phyloP scores from a whole-genome alignment of 805 yeast species.

The Priceomyces castillae region DNA sequence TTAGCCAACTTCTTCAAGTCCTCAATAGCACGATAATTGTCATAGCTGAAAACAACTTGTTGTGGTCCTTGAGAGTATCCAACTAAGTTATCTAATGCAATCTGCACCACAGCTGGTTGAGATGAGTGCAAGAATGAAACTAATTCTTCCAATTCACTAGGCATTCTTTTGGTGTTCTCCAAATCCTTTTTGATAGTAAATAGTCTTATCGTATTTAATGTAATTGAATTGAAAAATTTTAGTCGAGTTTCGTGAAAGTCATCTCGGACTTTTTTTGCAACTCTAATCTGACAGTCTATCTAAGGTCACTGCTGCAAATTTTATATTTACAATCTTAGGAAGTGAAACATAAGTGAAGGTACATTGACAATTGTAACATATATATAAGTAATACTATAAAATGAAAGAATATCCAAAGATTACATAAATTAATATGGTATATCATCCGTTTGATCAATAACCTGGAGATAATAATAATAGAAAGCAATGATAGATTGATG shows the following conservation, averaged over 20 bases:
- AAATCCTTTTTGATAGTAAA: too few species aligned
- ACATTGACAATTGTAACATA: too few species aligned
- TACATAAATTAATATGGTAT: neutral
- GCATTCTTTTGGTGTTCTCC: constrained; percentile 25
- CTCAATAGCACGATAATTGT: constrained; percentile 65
- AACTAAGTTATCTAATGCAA: constrained; percentile 80
- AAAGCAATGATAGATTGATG: constrained; percentile 37
- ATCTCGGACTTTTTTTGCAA: neutral
- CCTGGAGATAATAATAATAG: constrained; percentile 37
- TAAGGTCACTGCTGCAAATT: too few species aligned
- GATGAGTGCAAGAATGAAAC: constrained; percentile 81
- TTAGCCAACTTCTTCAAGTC: constrained; percentile 64
- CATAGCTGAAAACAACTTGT: constrained; percentile 62
- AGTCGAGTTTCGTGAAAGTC: neutral
- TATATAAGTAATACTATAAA: too few species aligned
- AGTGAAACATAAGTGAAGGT: too few species aligned
- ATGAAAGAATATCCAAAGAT: constrained; percentile 2
- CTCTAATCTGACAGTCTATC: neutral
- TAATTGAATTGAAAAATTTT: neutral
- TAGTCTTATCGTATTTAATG: too few species aligned
- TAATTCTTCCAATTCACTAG: constrained; percentile 49
- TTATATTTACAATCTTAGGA: too few species aligned
- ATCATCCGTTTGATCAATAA: constrained; percentile 19
- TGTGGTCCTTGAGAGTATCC: constrained; percentile 76
- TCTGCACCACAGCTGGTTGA: constrained; percentile 73